Base-by-base conservation (phyloP, 768 basidiomycete species). In the Paxillus rubicundulus region DNA sequence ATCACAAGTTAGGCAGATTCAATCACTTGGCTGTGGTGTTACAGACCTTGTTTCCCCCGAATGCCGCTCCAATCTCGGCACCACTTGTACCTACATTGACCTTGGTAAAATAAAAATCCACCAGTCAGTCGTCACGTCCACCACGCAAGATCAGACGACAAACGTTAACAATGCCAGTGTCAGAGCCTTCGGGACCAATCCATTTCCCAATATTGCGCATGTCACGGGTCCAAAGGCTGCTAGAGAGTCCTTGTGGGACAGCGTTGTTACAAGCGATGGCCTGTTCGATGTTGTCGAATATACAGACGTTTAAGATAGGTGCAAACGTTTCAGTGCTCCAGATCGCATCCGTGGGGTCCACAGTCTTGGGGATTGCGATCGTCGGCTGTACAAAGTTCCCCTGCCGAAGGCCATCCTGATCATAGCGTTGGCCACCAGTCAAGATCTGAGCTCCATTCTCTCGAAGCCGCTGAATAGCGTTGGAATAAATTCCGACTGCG, bases 351-450 rank as follows among this genome's bases (percentile, higher is more conserved):
- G 67, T 61, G 24, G 80, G 72, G 60, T 87, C 73, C 39, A 74
- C 65, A 34, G 80, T 78, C 63, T 75, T 78, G 17, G 88, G 87
- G 40, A 88, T 73, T 38, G 90, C 82, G 52, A 96, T 85, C 1
- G 91, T 89, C 33, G 96, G 95, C 69, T 87, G 77, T 47, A 98
- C 94, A 70, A 88, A 98, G 72, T 94, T 88, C 8, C 96, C 96
- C 32, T 76, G 74, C 33, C 74, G 65, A 14, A 90, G 74, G 12
- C 76, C 80, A 32, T 66, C 72, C 38, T 76, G 64, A 13, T 70
- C 66, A 66, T 84, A 88, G 57, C 71, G 68, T 47, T 77, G 73
- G 9, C 89, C 89, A 21, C 95, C 93, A 18, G 76, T 76, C 50
- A 97, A 65, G 41, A 98, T 82, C 55, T 92, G 81, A 6, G 93